These are phyloP conservation scores for Colletotrichum sp. DNA, from an alignment of 2,329 filamentous ascomycete genomes.

Conservation along the genomic window DNA sequence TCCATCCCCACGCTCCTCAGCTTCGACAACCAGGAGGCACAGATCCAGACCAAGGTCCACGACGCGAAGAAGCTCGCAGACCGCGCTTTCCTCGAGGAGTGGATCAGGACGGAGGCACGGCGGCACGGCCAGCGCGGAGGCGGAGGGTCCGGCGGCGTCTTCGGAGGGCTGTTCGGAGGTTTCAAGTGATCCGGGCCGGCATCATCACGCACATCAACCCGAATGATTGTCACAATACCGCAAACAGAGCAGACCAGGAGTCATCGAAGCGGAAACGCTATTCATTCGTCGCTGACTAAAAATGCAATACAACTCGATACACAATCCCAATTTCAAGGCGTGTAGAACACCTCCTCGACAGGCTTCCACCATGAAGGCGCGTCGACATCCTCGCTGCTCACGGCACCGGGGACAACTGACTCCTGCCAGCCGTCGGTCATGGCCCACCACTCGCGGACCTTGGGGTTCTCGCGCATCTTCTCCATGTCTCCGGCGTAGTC, in stretches of 20 bases:
- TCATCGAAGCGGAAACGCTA: background rate
- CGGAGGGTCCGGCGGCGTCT: slow-evolving; percentile 40
- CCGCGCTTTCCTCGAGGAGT: slow-evolving; percentile 55
- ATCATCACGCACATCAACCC: background rate
- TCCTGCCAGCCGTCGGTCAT: slow-evolving; percentile 82
- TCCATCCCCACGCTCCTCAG: slow-evolving; percentile 62
- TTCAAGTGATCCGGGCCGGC: slow-evolving; percentile 1
- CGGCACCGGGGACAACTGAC: slow-evolving; percentile 63
- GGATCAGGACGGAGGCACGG: slow-evolving; percentile 57
- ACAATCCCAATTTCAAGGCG: slow-evolving; percentile 40
- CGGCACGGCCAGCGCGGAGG: slow-evolving; percentile 50
- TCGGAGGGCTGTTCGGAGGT: slow-evolving; percentile 48
- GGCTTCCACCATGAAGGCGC: slow-evolving; percentile 71
- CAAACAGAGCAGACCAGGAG: background rate
- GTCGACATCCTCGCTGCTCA: slow-evolving; percentile 61
- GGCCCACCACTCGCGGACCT: slow-evolving; percentile 79
- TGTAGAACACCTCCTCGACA: slow-evolving; percentile 73
- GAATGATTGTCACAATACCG: background rate
- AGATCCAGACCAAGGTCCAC: slow-evolving; percentile 51
- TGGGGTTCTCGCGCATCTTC: slow-evolving; percentile 73
- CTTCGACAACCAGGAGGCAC: slow-evolving; percentile 61
- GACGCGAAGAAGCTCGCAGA: slow-evolving; percentile 56
- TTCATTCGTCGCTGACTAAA: slow-evolving; percentile 13
- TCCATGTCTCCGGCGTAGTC: slow-evolving; percentile 79
- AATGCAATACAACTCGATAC: slow-evolving; percentile 9